Base-by-base conservation (phyloP, 1,284 basidiomycete genomes). In the Sporisorium scitamineum region DNA sequence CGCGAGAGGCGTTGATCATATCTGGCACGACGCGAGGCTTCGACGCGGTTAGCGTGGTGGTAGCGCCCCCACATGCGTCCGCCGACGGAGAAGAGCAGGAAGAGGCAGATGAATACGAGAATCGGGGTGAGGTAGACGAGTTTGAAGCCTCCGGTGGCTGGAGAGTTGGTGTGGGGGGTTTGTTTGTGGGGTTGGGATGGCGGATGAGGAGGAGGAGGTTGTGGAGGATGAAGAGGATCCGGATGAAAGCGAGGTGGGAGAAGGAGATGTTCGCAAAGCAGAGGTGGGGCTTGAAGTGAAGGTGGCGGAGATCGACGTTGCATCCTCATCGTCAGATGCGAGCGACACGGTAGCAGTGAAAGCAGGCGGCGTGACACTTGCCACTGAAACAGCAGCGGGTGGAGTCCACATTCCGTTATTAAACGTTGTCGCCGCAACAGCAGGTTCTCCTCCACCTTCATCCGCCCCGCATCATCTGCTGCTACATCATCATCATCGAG, bases 31-130 rank as follows among this genome's bases (percentile, higher is more conserved):
- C 73, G 58, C 0, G 56, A 45, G 1, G 63, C 58, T 53, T 74
- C 72, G 20, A 68, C 59, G 22, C 74, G 67, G 11, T 64, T 63
- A 0, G 76, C 64, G 20, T 79, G 78, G 32, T 77, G 76, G 16
- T 72, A 54, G 18, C 73, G 64, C 9, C 79, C 78, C 79, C 79
- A 81, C 13, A 80, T 63, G n/a, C 76, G 65, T 8, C 79, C 79
- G 24, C 65, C 78, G 7, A 81, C 32, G 10, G 72, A 73, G 54
- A 78, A 73, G 16, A 79, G 39, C 16, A 81, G 64, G n/a, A 81
- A 58, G 16, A 81, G 61, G 2, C 69, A 71, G 16, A 80, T 22
- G 29, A 81, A 68, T 18, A 73, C 67, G n/a, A 78, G 59, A 24
- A 81, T 58, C 7, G 79, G 79, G 4, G 71, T 76, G n/a, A 81